Evolutionary conservation across 192 early-diverging fungal species (phyloP).

Genomic region (Podila epicladia): DNA sequence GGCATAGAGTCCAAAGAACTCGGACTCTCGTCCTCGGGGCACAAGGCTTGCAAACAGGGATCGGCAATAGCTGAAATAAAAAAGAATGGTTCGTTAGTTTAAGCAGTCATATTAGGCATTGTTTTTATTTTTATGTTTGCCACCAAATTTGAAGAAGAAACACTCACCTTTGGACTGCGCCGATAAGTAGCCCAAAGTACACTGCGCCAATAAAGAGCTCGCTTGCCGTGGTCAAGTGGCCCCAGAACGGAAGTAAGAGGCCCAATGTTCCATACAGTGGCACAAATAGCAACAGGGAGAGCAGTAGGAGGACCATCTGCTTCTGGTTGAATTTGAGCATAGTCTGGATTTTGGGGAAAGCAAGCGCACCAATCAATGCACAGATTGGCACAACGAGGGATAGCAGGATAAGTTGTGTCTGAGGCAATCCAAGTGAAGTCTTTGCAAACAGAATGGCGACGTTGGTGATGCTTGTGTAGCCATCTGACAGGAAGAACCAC

Average conservation of each 20-base stretch:
- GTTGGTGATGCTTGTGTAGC: constrained; percentile 61
- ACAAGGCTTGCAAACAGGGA: constrained; percentile 67
- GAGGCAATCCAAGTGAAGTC: constrained; percentile 57
- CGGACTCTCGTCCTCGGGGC: constrained; percentile 67
- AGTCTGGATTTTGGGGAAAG: constrained; percentile 60
- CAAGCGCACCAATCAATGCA: constrained; percentile 59
- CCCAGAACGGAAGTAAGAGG: constrained; percentile 43
- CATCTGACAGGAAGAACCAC: constrained; percentile 76
- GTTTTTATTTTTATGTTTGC: background rate
- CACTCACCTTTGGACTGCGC: constrained; percentile 50
- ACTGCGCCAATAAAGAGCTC: constrained; percentile 51
- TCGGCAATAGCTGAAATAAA: constrained; percentile 54
- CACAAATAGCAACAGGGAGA: constrained; percentile 46
- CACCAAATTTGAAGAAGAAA: background rate
- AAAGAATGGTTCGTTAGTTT: background rate
- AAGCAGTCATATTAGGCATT: constrained; percentile 5
- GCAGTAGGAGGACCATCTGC: constrained; percentile 56
- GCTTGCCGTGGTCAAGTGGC: constrained; percentile 21
- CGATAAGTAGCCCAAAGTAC: constrained; percentile 54
- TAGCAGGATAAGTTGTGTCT: constrained; percentile 56
- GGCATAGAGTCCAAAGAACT: constrained; percentile 74
- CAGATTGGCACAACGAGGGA: constrained; percentile 64
- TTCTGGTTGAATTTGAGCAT: constrained; percentile 25
- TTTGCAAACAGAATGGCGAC: constrained; percentile 70
- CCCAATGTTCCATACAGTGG: constrained; percentile 55